A percentile compares a stretch with the other conserved stretches of the same genome.
Conservation (phyloP, 805 yeast genomes). For the Starmera amethionina region DNA sequence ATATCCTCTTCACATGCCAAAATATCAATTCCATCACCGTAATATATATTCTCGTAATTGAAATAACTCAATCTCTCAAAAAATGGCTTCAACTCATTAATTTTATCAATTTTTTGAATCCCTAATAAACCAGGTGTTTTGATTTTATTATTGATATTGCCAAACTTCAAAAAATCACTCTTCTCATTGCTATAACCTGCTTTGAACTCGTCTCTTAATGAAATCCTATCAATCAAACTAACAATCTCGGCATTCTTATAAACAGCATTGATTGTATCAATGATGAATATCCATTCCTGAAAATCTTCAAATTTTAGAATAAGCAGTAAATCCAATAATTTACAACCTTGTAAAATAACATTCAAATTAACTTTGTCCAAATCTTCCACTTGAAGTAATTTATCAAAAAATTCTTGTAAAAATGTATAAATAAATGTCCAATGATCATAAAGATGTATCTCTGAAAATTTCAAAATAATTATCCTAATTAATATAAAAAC, state of each 20-base stretch:
- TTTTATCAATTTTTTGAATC: constrained; percentile 25
- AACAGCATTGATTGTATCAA: constrained; percentile 54
- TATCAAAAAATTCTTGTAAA: constrained; percentile 41
- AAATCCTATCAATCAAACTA: constrained; percentile 17
- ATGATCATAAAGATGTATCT: constrained; percentile 51
- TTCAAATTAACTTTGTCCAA: constrained; percentile 27
- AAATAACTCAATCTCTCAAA: constrained; percentile 56
- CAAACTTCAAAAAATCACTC: constrained; percentile 8
- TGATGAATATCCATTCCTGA: constrained; percentile 82
- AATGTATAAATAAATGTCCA: constrained; percentile 65
- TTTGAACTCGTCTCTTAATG: constrained; percentile 8
- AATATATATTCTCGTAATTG: constrained; percentile 57
- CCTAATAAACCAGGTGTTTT: constrained; percentile 27
- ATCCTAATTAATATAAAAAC: constrained; percentile 55
- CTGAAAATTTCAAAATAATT: constrained; percentile 50
- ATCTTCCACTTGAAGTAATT: constrained; percentile 19
- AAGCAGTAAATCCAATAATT: constrained; percentile 67
- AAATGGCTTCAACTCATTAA: constrained; percentile 47
- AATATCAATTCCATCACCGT: constrained; percentile 32
- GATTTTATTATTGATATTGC: constrained; percentile 18
- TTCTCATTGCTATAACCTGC: constrained; percentile 12
- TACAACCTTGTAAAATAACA: constrained; percentile 52
- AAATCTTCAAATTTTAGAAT: constrained; percentile 69
- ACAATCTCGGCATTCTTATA: constrained; percentile 25
- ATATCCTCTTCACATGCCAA: constrained; percentile 46